phyloP scores from a whole-genome alignment of 208 protist species.

The Naegleria lovaniensis region DNA sequence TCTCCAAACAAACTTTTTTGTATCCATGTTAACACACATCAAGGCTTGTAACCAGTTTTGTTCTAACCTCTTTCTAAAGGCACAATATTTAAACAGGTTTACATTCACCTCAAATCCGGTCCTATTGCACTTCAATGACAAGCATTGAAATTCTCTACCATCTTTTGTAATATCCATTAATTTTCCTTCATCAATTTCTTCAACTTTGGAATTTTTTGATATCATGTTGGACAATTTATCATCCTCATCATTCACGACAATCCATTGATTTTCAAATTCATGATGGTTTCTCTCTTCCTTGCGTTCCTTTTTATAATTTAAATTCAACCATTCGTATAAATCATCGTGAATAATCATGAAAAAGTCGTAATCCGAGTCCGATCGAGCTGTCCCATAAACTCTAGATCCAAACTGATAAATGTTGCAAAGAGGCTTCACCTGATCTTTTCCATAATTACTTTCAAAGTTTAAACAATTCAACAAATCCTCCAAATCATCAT shows the following conservation, averaged over 20 bases:
- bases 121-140: neutral
- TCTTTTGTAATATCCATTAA: neutral
- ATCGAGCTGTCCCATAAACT: neutral
- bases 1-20: neutral
- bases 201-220: no score
- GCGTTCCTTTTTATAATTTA: neutral
- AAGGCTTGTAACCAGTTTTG: constrained; percentile 4
- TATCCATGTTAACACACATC: neutral
- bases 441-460: no score
- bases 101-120: neutral
- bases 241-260: neutral
- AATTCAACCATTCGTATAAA: neutral
- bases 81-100: neutral
- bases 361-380: constrained; percentile 9
- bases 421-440: neutral
- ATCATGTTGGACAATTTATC: no score
- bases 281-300: neutral
- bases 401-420: constrained; percentile 5
- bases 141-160: neutral
- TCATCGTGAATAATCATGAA: neutral
- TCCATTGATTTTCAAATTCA: neutral
- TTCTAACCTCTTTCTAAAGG: neutral
- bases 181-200: neutral
- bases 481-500: no score
- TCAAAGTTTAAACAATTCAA: no score